Percentiles rank a stretch among this genome's conserved stretches.
Evolutionary conservation across 805 yeast species (phyloP).

Genomic region (Kodamaea kakaduensis): DNA sequence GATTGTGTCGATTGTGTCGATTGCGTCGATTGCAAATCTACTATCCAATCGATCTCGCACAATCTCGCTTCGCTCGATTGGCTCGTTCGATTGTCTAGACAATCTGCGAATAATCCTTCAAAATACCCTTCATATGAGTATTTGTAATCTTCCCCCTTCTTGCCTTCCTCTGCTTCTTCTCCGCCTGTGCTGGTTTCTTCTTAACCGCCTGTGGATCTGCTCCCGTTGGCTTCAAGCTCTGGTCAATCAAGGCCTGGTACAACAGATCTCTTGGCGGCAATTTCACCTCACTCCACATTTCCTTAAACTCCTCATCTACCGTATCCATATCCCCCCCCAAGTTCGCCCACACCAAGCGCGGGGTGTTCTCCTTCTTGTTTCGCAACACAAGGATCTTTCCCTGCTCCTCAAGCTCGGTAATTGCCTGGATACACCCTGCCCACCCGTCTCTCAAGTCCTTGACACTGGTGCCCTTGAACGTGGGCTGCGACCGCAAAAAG

Average conservation of each 20-base stretch:
- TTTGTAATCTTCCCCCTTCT: conserved; percentile 93
- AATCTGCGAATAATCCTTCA: conserved; percentile 69
- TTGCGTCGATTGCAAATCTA: too few relatives aligned
- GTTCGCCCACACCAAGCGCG: conserved; percentile 91
- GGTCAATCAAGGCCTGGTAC: conserved; percentile 70
- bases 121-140: conserved; percentile 92
- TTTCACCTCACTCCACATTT: conserved; percentile 73
- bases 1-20: too few relatives aligned
- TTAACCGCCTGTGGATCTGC: conserved; percentile 95
- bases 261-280: conserved; percentile 80
- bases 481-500: conserved; percentile 72
- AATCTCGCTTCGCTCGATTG: too few relatives aligned
- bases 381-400: conserved; percentile 77
- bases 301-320: conserved; percentile 77
- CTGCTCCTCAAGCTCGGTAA: conserved; percentile 72
- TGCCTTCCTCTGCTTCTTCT: conserved; percentile 83
- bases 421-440: conserved; percentile 80
- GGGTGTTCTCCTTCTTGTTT: conserved; percentile 89
- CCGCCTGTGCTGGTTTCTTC: conserved; percentile 52
- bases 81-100: conserved; percentile 19
- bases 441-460: conserved; percentile 87
- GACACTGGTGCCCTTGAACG: conserved; percentile 83
- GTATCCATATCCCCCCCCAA: conserved; percentile 66
- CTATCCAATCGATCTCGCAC: too few relatives aligned
- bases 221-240: conserved; percentile 93